Evolutionary conservation across 169 alveolate species (phyloP).

Genomic region (Eimeria praecox): DNA sequence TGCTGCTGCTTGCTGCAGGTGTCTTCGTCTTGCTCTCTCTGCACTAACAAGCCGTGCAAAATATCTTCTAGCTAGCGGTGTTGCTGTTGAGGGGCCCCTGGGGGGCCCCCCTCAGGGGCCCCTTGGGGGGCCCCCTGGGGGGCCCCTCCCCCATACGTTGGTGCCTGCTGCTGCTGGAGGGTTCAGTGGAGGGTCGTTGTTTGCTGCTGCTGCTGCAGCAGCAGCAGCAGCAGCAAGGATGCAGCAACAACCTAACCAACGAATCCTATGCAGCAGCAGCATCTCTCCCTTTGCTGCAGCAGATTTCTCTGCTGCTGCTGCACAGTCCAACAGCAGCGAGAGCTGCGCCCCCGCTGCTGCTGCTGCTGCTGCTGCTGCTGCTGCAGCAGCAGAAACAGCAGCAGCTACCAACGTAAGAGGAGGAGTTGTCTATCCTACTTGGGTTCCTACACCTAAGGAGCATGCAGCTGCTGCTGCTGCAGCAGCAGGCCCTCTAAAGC

Average conservation of each 20-base stretch:
- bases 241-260: background rate
- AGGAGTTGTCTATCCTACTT: background rate
- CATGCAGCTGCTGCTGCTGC: background rate
- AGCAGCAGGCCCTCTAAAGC: background rate
- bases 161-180: background rate
- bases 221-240: background rate
- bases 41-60: background rate
- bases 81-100: background rate
- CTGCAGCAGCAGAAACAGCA: background rate
- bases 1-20: slow-evolving; percentile 4
- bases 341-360: slow-evolving; percentile 7
- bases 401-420: background rate
- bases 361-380: background rate
- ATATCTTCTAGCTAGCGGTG: background rate
- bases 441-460: background rate
- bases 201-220: slow-evolving; percentile 36
- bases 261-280: background rate
- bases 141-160: too few species aligned
- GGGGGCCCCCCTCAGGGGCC: background rate
- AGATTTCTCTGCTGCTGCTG: background rate
- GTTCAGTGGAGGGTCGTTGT: background rate
- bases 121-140: background rate
- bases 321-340: background rate
- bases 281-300: background rate
- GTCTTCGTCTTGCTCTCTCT: slow-evolving; percentile 48